Percentiles rank a stretch among this genome's conserved stretches.
phyloP scores from a whole-genome alignment of 2,329 filamentous ascomycete species.

The Hypoxylon sp. region DNA sequence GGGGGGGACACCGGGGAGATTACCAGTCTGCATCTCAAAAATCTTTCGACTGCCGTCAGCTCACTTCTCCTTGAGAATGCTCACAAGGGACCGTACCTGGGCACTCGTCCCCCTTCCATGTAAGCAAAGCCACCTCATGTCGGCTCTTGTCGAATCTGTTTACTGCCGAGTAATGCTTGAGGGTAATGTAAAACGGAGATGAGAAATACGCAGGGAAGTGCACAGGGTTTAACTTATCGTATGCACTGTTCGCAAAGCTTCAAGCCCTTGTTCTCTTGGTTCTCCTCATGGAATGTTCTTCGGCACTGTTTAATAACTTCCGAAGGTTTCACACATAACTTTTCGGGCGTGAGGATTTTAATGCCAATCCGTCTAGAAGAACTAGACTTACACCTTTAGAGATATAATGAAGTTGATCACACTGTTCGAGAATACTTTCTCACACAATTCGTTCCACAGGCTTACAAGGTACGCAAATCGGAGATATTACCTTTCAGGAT shows the following conservation, averaged over 20 bases:
- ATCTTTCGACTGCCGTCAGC: slow-evolving; percentile 43
- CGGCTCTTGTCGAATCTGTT: slow-evolving; percentile 12
- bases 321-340: slow-evolving; percentile 18
- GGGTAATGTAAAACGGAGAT: slow-evolving; percentile 17
- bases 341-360: slow-evolving; percentile 12
- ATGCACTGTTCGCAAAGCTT: slow-evolving; percentile 9
- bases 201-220: slow-evolving; percentile 11
- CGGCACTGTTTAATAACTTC: slow-evolving; percentile 18
- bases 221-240: slow-evolving; percentile 10
- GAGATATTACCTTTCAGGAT: slow-evolving; percentile 28
- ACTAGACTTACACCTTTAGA: slow-evolving; percentile 13
- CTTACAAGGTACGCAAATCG: slow-evolving; percentile 15
- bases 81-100: slow-evolving; percentile 42
- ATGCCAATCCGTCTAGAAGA: slow-evolving; percentile 5
- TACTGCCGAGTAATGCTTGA: slow-evolving; percentile 9
- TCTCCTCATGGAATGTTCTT: background rate
- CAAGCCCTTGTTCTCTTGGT: slow-evolving; percentile 1
- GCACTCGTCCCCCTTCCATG: slow-evolving; percentile 49
- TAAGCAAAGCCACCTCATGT: slow-evolving; percentile 44
- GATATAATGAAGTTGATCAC: slow-evolving; percentile 19
- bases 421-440: slow-evolving; percentile 13
- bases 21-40: slow-evolving; percentile 52
- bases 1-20: slow-evolving; percentile 14
- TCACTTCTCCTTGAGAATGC: slow-evolving; percentile 23
- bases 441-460: slow-evolving; percentile 8